These are phyloP conservation scores for Inga leiocalycina DNA, from an alignment of 306 rosid genomes.

Conservation along the genomic window DNA sequence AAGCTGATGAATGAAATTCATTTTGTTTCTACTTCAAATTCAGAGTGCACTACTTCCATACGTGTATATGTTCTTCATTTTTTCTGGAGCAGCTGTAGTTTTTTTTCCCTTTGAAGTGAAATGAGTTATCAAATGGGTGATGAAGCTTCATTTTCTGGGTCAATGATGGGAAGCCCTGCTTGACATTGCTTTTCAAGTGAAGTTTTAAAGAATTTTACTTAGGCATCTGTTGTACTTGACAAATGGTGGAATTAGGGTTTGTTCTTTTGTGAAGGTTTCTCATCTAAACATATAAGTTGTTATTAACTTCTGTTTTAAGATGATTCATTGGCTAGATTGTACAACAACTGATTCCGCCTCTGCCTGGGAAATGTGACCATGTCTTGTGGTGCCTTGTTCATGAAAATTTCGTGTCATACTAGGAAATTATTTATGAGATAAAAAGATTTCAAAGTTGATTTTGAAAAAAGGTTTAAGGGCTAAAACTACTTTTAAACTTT, in stretches of 20 bases:
- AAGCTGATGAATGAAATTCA: constrained; percentile 27
- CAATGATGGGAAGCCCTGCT: constrained; percentile 29
- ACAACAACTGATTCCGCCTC: neutral
- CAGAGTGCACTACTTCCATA: constrained; percentile 33
- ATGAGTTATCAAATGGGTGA: constrained; percentile 28
- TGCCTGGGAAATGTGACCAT: neutral
- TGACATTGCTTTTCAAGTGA: constrained; percentile 2
- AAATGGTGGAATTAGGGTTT: neutral
- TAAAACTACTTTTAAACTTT: no score
- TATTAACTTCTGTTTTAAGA: neutral
- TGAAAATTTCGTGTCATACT: neutral
- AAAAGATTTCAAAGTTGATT: neutral
- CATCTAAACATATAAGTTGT: neutral
- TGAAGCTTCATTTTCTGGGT: constrained; percentile 31
- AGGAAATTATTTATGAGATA: neutral
- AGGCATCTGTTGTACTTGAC: neutral
- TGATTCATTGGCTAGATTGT: neutral
- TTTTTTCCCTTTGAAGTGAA: constrained; percentile 25
- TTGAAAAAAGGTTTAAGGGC: no score
- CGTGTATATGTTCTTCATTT: constrained; percentile 28
- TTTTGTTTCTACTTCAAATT: constrained; percentile 30
- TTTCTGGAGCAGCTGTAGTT: constrained; percentile 25
- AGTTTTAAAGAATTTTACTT: neutral
- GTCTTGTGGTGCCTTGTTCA: neutral
- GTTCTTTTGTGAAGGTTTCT: neutral